Percentiles rank a stretch among this genome's conserved stretches.
phyloP scores from a whole-genome alignment of 176 grass and related monocot genomes.

The Phoenix roebelenii region DNA sequence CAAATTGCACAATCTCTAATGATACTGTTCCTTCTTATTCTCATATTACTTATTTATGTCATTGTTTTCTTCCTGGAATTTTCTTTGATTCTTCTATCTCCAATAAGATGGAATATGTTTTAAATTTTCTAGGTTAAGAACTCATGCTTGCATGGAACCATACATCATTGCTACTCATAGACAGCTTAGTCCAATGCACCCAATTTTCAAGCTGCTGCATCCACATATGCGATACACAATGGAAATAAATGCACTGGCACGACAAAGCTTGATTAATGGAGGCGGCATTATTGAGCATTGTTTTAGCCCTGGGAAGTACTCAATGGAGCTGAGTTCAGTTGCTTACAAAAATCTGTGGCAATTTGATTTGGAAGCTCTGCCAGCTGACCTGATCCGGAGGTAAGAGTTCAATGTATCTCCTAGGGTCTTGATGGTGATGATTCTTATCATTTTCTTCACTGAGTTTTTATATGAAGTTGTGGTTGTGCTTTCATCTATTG shows the following conservation, averaged over 20 bases:
- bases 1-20: no score
- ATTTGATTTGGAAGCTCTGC: conserved; percentile 81
- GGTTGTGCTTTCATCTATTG: no score
- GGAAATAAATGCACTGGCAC: conserved; percentile 61
- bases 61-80: no score
- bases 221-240: conserved; percentile 74
- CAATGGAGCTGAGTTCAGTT: conserved; percentile 43
- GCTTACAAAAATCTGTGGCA: conserved; percentile 36
- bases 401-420: background rate
- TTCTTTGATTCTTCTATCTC: no score
- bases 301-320: conserved; percentile 38
- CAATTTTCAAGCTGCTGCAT: conserved; percentile 47
- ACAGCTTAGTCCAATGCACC: conserved; percentile 62
- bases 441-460: no score
- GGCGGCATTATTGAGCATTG: conserved; percentile 38
- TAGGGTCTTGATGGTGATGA: no score
- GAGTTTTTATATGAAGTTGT: no score
- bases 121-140: conserved; percentile 39
- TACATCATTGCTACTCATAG: conserved; percentile 70
- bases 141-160: conserved; percentile 63
- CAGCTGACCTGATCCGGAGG: conserved; percentile 51
- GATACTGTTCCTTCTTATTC: no score
- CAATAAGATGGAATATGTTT: background rate
- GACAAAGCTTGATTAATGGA: conserved; percentile 24
- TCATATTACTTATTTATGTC: no score